Conservation (phyloP, 2,329 filamentous ascomycete genomes). For the Beauveria brongniartii region DNA sequence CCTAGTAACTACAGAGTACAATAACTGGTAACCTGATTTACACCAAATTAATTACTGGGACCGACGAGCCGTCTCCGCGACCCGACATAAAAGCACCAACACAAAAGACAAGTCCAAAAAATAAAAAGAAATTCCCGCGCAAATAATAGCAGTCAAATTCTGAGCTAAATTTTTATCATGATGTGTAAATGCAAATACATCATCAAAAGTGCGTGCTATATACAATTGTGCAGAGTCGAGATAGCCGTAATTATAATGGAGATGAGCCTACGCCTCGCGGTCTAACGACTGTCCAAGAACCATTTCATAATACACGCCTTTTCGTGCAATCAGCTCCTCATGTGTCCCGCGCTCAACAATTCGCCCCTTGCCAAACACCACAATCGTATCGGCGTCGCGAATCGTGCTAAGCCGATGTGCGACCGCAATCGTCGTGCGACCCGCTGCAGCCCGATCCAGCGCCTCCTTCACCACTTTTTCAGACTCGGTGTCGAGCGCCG, state of each 20-base stretch:
- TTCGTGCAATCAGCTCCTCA: constrained; percentile 42
- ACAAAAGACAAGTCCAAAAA: too few relatives aligned
- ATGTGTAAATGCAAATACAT: too few relatives aligned
- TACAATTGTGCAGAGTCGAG: background rate
- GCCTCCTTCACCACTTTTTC: constrained; percentile 59
- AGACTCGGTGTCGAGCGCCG: constrained; percentile 53
- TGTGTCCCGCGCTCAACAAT: constrained; percentile 56
- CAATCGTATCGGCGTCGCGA: constrained; percentile 55
- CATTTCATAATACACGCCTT: constrained; percentile 47
- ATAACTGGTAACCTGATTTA: too few relatives aligned
- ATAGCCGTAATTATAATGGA: background rate
- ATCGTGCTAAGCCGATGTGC: constrained; percentile 50
- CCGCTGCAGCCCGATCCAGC: constrained; percentile 38
- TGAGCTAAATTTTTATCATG: too few relatives aligned
- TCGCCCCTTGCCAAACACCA: constrained; percentile 41
- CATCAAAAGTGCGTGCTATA: background rate
- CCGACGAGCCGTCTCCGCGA: too few relatives aligned
- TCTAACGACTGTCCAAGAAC: constrained; percentile 36
- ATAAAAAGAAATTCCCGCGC: too few relatives aligned
- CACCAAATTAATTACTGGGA: too few relatives aligned
- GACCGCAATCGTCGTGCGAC: constrained; percentile 52
- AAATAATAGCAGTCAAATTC: too few relatives aligned
- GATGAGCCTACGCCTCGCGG: constrained; percentile 18
- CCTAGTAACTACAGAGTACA: too few relatives aligned
- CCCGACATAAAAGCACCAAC: too few relatives aligned